These are phyloP conservation scores for Pontederia crassipes DNA, from an alignment of 176 grass and related monocot species.

Conservation along the genomic window DNA sequence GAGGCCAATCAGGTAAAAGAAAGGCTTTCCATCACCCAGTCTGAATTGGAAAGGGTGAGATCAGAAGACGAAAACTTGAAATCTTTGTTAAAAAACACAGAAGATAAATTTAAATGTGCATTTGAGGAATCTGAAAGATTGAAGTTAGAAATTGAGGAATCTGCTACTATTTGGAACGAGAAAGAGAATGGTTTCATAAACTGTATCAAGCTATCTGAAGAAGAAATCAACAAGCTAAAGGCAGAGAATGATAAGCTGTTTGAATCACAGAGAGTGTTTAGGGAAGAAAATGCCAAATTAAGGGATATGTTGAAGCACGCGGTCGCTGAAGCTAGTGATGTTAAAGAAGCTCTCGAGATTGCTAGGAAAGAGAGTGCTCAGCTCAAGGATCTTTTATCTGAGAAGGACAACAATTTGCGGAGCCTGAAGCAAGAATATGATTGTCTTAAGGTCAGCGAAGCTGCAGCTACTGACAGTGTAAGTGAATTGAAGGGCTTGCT, in stretches of 20 bases:
- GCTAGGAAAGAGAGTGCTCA: constrained; percentile 52
- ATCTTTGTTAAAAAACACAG: constrained; percentile 11
- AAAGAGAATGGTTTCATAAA: constrained; percentile 66
- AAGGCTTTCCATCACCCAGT: constrained; percentile 42
- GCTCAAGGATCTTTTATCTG: constrained; percentile 39
- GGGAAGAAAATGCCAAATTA: constrained; percentile 79
- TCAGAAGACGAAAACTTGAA: constrained; percentile 29
- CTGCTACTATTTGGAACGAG: constrained; percentile 40
- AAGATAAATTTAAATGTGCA: constrained; percentile 10
- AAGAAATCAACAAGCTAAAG: constrained; percentile 45
- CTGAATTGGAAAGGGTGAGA: constrained; percentile 38
- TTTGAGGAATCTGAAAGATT: constrained; percentile 40
- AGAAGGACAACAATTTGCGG: constrained; percentile 55
- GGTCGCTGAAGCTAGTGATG: constrained; percentile 45
- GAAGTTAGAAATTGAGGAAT: constrained; percentile 57
- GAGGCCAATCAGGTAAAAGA: constrained; percentile 60
- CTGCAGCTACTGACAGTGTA: constrained; percentile 69
- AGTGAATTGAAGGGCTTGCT: constrained; percentile 82
- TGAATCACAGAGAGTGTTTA: constrained; percentile 64
- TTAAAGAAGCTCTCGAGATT: constrained; percentile 59
- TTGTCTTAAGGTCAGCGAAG: constrained; percentile 87
- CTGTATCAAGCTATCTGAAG: constrained; percentile 75
- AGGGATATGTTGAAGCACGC: constrained; percentile 93
- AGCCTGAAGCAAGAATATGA: constrained; percentile 69
- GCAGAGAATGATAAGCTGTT: constrained; percentile 66